Conservation (phyloP, 176 grass and related monocot genomes). For the Coix lacrymajobi region DNA sequence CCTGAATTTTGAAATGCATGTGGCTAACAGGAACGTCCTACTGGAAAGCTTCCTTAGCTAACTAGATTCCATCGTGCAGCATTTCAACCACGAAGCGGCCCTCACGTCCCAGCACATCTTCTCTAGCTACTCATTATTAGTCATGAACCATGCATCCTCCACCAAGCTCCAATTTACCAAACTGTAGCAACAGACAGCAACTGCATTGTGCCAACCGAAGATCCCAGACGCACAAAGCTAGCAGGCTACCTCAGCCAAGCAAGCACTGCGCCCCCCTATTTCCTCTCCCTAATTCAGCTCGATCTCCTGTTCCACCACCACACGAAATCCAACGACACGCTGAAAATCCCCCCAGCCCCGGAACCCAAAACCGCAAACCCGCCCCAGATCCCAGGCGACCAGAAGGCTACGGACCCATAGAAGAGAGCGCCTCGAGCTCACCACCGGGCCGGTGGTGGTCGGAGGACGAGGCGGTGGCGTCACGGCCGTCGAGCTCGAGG, state of each 20-base stretch:
- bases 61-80: background rate
- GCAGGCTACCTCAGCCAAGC: background rate
- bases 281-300: background rate
- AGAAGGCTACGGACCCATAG: background rate
- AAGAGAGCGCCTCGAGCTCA: slow-evolving; percentile 35
- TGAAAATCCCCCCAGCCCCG: background rate
- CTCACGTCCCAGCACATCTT: background rate
- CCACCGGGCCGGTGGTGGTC: slow-evolving; percentile 48
- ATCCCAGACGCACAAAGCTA: background rate
- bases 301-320: background rate
- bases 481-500: slow-evolving; percentile 48
- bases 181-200: background rate
- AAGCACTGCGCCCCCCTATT: background rate
- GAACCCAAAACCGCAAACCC: background rate
- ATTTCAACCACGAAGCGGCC: background rate
- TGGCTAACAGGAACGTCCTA: background rate
- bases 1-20: background rate
- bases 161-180: background rate
- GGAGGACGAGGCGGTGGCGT: slow-evolving; percentile 21
- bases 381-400: slow-evolving; percentile 1
- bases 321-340: background rate
- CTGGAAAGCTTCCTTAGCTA: background rate
- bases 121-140: background rate
- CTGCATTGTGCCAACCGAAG: slow-evolving; percentile 13
- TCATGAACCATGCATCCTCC: background rate